Evolutionary conservation across 2,329 filamentous ascomycete genomes (phyloP).

Genomic region (Cladosporium sp.): DNA sequence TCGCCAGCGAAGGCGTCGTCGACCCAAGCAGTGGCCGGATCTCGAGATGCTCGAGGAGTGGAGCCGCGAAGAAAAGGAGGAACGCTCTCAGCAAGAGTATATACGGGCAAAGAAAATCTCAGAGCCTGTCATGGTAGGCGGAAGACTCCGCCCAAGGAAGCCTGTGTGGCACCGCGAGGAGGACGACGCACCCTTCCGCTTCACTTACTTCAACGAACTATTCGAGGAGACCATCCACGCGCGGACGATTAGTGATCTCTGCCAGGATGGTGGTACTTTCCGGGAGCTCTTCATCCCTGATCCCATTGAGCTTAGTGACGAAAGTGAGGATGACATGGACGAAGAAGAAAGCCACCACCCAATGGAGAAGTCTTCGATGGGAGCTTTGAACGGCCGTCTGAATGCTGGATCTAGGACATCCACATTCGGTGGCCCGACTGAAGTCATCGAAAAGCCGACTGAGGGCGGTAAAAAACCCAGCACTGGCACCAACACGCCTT

Average conservation of each 20-base stretch:
- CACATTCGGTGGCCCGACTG: background rate
- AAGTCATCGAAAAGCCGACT: slow-evolving; percentile 17
- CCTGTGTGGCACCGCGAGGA: slow-evolving; percentile 82
- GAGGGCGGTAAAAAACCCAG: slow-evolving; percentile 30
- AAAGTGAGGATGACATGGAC: slow-evolving; percentile 61
- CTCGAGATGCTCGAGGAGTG: slow-evolving; percentile 80
- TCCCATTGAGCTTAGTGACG: slow-evolving; percentile 67
- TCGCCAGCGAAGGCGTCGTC: slow-evolving; percentile 50
- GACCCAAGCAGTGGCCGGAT: slow-evolving; percentile 76
- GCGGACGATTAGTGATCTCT: slow-evolving; percentile 87
- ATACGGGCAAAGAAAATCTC: slow-evolving; percentile 86
- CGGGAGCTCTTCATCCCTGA: slow-evolving; percentile 88
- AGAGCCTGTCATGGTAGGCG: slow-evolving; percentile 88
- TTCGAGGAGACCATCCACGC: slow-evolving; percentile 95
- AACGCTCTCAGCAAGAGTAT: slow-evolving; percentile 65
- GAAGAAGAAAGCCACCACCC: slow-evolving; percentile 16
- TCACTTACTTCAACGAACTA: slow-evolving; percentile 98
- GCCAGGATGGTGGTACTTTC: slow-evolving; percentile 81
- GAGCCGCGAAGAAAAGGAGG: slow-evolving; percentile 86
- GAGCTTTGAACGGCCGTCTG: slow-evolving; percentile 21
- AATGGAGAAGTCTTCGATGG: slow-evolving; percentile 34
- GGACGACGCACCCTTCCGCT: slow-evolving; percentile 87
- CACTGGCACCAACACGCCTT: slow-evolving; percentile 50
- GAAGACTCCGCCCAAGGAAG: slow-evolving; percentile 72
- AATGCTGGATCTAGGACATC: slow-evolving; percentile 1